Evolutionary conservation across 2,329 filamentous ascomycete genomes (phyloP), one percentile per base, ranked within the genome.

Genomic region (Colletotrichum falcatum): DNA sequence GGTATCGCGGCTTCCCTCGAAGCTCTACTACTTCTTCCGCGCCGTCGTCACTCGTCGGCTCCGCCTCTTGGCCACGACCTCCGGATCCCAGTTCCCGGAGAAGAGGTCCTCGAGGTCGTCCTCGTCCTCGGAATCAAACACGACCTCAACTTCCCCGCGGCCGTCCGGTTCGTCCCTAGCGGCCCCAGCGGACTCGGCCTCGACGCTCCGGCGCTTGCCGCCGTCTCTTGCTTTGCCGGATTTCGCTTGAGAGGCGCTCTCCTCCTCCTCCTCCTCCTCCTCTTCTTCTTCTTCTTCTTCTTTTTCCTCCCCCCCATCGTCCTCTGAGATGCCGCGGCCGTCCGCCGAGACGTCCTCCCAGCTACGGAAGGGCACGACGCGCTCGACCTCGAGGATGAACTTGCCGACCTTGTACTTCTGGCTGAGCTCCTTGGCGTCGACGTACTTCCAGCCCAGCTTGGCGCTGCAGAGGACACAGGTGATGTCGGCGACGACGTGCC

Each of bases 371-470:
- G 84, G 81, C 30, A 87, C 82, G 20, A 90, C 86, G 63, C 88
- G 81, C 77, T 87, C 85, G 48, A 86, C 88, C 81, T 92, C 90
- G 48, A 92, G 78, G 37, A 92, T 91, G 76, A 88, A 92, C 78
- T 91, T 92, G 74, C 89, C 89, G 60, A 91, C 83, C 79, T 92
- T 92, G 82, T 92, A 92, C 76, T 84, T 85, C 77, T 92, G 90
- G 56, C 83, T 79, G 65, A 81, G 75, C 74, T 91, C 87, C 70
- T 84, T 85, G 1, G 90, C 89, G 76, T 90, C 87, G 53, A 91
- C 83, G 75, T 92, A 92, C 78, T 91, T 91, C 90, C 90, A 92
- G 23, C 90, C 90, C 11, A 92, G 76, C 74, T 87, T 87, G 61
- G 81, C 82, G 33, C 81, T 80, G 78, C 90, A 92, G 33, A 86